Evolutionary conservation across 192 early-diverging fungal species (phyloP), one percentile per base, ranked within the genome.

Genomic region (Coemansia biformis): DNA sequence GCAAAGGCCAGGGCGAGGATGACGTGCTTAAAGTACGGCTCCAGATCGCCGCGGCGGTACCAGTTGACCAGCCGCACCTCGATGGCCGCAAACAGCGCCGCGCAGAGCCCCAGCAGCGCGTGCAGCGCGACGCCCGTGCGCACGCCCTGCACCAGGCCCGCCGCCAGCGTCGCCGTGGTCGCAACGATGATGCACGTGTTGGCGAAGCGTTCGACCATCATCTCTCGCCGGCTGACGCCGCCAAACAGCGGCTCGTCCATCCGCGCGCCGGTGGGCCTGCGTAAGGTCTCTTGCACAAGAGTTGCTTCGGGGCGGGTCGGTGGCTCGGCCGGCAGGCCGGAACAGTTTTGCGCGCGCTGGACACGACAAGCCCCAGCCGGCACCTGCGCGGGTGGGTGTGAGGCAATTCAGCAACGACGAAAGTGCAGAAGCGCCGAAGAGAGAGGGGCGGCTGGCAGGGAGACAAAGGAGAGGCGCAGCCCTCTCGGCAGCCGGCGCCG

Each of bases 21-120:
- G 11, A 78, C 32, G 46, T 35, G 53, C 26, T 63, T 62, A 40
- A 79, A 79, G 10, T 57, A 22, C 0, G 78, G 78, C 44, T 79
- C 78, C 15, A 79, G 57, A 47, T 79, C 78, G 50, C 78, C 78
- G n/a, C 56, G 43, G 22, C 78, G 65, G 46, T 77, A 79, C 76
- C 76, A 79, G 10, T 56, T 59, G 23, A 79, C 50, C 34, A 78
- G 61, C 6, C 63, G 77, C 34, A 66, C 46, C n/a, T 72, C 53
- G 29, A 75, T 57, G 5, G 44, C 43, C 10, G 77, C 52, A 21
- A 78, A 46, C 38, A 65, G 19, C 21, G 31, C 33, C 0, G 48
- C 37, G n/a, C 46, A 52, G 0, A 76, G 6, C 6, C 62, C 66
- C 14, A 78, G 31, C 10, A 78, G 49, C n/a, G 26, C 19, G 31